Evolutionary conservation across 192 early-diverging fungal genomes (phyloP).

Genomic region (Coemansia sp.): DNA sequence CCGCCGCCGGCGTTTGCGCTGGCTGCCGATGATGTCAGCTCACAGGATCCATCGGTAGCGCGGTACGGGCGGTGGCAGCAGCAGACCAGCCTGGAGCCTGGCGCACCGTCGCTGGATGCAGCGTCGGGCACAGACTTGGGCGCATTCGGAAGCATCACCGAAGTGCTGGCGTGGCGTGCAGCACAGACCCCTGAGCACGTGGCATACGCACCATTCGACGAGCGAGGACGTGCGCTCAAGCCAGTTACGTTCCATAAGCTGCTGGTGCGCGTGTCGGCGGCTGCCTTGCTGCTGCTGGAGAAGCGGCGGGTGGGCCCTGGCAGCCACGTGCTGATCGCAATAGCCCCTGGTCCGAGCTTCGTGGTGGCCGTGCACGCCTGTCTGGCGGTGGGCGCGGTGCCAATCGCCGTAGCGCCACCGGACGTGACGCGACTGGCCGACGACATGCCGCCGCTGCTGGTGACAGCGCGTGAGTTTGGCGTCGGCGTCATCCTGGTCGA

Average conservation of each 20-base stretch:
- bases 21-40: constrained; percentile 35
- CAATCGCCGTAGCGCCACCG: constrained; percentile 68
- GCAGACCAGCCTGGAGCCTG: constrained; percentile 67
- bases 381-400: constrained; percentile 69
- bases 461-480: constrained; percentile 61
- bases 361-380: constrained; percentile 73
- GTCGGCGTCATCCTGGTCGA: constrained; percentile 62
- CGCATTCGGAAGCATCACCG: constrained; percentile 65
- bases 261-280: constrained; percentile 59
- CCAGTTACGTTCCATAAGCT: constrained; percentile 70
- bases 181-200: constrained; percentile 60
- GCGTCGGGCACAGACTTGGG: constrained; percentile 64
- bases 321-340: constrained; percentile 62
- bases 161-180: constrained; percentile 75
- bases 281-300: constrained; percentile 60
- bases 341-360: constrained; percentile 69
- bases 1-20: constrained; percentile 48
- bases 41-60: constrained; percentile 38
- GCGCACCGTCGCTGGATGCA: constrained; percentile 66
- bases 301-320: constrained; percentile 60
- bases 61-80: constrained; percentile 57
- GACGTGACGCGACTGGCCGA: constrained; percentile 64
- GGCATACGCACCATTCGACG: constrained; percentile 61
- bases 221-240: constrained; percentile 60
- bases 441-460: constrained; percentile 65